Evolutionary conservation across 129 eudicot genomes (phyloP).

Genomic region (Centaurea solstitialis): DNA sequence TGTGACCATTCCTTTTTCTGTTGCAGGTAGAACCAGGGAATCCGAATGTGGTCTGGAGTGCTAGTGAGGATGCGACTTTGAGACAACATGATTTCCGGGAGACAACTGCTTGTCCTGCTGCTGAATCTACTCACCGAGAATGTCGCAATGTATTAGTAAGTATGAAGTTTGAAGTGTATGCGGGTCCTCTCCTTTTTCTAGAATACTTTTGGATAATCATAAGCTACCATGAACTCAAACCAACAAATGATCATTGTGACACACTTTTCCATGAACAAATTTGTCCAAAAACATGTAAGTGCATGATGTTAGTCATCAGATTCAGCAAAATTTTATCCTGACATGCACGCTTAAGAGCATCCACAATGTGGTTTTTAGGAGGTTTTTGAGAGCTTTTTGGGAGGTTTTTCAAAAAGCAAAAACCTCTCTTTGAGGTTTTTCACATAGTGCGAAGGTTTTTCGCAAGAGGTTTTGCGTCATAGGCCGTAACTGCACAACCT

Average conservation of each 20-base stretch:
- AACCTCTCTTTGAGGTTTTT: no score
- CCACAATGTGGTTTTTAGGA: no score
- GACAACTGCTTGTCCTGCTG: conserved; percentile 83
- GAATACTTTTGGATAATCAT: neutral
- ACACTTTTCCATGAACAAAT: neutral
- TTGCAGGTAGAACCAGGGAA: conserved; percentile 94
- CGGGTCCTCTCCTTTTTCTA: neutral
- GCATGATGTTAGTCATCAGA: neutral
- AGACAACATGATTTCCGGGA: conserved; percentile 98
- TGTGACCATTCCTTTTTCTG: neutral
- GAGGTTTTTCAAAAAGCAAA: no score
- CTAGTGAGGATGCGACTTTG: conserved; percentile 96
- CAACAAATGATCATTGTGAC: neutral
- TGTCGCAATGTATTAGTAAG: conserved; percentile 90
- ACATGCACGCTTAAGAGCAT: neutral
- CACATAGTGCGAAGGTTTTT: no score
- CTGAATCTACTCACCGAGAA: conserved; percentile 77
- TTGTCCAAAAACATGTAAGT: neutral
- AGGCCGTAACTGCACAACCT: no score
- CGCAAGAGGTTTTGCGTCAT: no score
- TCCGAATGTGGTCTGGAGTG: conserved; percentile 97
- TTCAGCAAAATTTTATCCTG: neutral
- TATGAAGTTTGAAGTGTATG: conserved; percentile 12
- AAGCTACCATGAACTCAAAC: neutral
- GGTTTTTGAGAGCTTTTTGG: no score